Evolutionary conservation across 2,329 filamentous ascomycete species (phyloP), one percentile per base, ranked within the genome.

Genomic region (Endocalyx cinctus): DNA sequence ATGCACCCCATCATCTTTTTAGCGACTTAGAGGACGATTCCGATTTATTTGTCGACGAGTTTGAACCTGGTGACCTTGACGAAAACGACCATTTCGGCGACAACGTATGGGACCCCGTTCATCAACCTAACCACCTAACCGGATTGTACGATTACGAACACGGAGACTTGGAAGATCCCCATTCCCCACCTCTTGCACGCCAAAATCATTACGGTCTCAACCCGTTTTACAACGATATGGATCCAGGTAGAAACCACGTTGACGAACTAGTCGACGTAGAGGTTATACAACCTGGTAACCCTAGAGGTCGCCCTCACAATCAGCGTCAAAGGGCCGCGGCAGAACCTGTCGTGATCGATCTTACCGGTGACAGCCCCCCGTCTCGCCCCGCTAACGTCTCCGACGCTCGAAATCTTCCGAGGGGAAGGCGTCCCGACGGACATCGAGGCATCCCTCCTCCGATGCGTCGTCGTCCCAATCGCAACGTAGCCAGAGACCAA

Each of bases 181-280:
- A n/a, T n/a, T n/a, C n/a, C n/a, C n/a, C n/a, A n/a, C n/a, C n/a
- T n/a, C n/a, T n/a, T n/a, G n/a, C n/a, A n/a, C n/a, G n/a, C n/a
- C n/a, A n/a, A n/a, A n/a, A n/a, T n/a, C n/a, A n/a, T n/a, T n/a
- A n/a, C n/a, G n/a, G n/a, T n/a, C n/a, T n/a, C n/a, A n/a, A n/a
- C n/a, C n/a, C n/a, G n/a, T n/a, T n/a, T n/a, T n/a, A n/a, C n/a
- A n/a, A n/a, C n/a, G n/a, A n/a, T n/a, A n/a, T n/a, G n/a, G n/a
- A n/a, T n/a, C n/a, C n/a, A n/a, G n/a, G n/a, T n/a, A n/a, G n/a
- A n/a, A n/a, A n/a, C n/a, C n/a, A n/a, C n/a, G n/a, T n/a, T n/a
- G 50, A 54, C 17, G 41, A 54, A 33, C 36, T 54, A 16, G 46
- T 54, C 10, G 39, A 38, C 7, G 35, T 54, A 18, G 48, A 51